Base-by-base conservation (phyloP, 2,329 filamentous ascomycete genomes). In the Penicillium griseofulvum region DNA sequence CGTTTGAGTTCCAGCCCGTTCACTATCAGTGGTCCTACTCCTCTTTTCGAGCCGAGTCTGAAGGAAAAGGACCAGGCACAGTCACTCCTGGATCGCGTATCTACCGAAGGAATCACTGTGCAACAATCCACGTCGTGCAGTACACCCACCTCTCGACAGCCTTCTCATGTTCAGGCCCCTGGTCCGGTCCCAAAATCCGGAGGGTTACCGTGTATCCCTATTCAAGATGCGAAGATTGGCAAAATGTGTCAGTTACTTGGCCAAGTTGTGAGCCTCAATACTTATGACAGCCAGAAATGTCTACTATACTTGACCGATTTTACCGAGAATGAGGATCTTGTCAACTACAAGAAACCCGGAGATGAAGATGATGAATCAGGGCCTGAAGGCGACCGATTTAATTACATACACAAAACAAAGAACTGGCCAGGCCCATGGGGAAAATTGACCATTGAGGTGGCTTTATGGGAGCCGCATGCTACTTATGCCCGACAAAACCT, bases 221-320 rank as follows among this genome's bases (percentile, higher is more conserved):
- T 97, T 50, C 79, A 87, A 60, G 83, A 91, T 62, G 73, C 90
- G 1, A 65, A 74, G 3, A 74, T 80, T 0, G 70, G 72, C 14
- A 76, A 65, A 0, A 95, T 87, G 66, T 84, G 81, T 64, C 85
- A 96, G 67, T 68, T 95, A 1, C 76, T 90, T 17, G 91, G 83
- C 1, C 82, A 92, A 66, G 83, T 96, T 2, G 81, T 91, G 44
- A 85, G 81, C 61, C 75, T 80, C 0, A 83, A 77, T 61, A 66
- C 74, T 14, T 69, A 64, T 26, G 70, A 73, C 37, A 64, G 62
- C 43, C 78, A 81, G 26, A 81, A 74, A 54, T 73, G 83, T 12
- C 83, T 84, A 5, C 60, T 96, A 0, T 91, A 91, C 77, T 76
- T 96, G 17, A 88, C 89, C 0, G 92, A 97, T 71, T 96, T 92